phyloP scores from a whole-genome alignment of 192 early-diverging fungal genomes.

The Funneliformis geosporum region DNA sequence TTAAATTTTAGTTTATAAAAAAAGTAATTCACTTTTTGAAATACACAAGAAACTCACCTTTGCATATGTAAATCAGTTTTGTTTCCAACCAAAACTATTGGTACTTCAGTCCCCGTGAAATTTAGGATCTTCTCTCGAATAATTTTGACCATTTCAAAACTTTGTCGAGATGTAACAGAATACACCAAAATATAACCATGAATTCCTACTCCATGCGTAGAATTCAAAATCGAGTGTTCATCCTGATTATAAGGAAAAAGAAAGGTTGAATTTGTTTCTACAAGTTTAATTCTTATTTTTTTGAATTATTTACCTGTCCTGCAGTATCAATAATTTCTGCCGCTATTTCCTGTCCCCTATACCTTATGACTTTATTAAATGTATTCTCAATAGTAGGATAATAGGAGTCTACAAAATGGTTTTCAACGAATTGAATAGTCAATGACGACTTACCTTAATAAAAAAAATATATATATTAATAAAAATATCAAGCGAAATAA shows the following conservation, averaged over 20 bases:
- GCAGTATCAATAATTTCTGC: conserved; percentile 95
- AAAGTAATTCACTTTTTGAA: neutral
- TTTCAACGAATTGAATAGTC: conserved; percentile 90
- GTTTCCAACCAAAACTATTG: conserved; percentile 90
- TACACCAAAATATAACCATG: conserved; percentile 96
- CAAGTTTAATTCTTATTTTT: neutral
- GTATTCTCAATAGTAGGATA: conserved; percentile 96
- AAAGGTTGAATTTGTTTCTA: neutral
- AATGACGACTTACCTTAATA: conserved; percentile 79
- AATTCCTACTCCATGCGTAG: conserved; percentile 85
- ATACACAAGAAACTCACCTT: conserved; percentile 39
- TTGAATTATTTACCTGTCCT: conserved; percentile 69
- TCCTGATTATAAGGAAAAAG: conserved; percentile 55
- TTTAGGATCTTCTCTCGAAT: conserved; percentile 95
- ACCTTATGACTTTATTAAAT: conserved; percentile 83
- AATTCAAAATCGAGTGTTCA: conserved; percentile 91
- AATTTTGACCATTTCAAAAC: conserved; percentile 88
- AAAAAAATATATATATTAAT: conserved; percentile 13
- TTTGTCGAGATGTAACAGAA: conserved; percentile 80
- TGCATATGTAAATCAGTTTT: conserved; percentile 85
- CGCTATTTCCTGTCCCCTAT: conserved; percentile 80
- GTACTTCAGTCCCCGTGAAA: conserved; percentile 87
- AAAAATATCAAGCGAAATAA: neutral
- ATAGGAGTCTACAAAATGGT: conserved; percentile 89
- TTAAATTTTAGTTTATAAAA: neutral